Conservation (phyloP, 345 rosid genomes). For the Aurinia saxatilis region DNA sequence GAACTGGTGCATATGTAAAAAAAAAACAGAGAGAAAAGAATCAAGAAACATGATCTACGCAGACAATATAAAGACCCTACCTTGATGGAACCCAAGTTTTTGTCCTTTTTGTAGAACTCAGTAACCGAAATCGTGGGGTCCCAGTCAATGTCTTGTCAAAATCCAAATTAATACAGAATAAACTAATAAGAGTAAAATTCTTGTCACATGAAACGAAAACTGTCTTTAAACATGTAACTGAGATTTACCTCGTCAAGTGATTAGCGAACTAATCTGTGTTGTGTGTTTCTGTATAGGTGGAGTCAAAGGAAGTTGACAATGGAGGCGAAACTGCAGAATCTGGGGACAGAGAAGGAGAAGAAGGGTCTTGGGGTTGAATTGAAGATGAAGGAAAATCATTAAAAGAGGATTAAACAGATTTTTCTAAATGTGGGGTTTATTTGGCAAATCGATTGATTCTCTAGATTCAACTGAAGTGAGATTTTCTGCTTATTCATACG, state of each 20-base stretch:
- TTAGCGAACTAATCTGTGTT: background rate
- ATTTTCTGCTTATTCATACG: constrained; percentile 28
- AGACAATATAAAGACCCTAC: no score
- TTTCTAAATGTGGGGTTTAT: no score
- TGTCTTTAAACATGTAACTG: background rate
- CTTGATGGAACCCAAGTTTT: background rate
- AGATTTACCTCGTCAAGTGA: constrained; percentile 22
- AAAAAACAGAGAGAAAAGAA: background rate
- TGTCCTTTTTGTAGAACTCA: background rate
- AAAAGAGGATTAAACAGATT: background rate
- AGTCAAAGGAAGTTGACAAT: background rate
- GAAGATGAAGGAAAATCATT: background rate
- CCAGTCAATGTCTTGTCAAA: background rate
- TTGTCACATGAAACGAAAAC: background rate
- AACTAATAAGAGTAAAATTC: background rate
- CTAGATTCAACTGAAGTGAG: constrained; percentile 18
- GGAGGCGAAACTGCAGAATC: background rate
- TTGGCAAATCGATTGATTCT: constrained; percentile 1
- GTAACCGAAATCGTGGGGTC: background rate
- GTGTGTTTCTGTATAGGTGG: background rate
- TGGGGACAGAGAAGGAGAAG: background rate
- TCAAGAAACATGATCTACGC: background rate
- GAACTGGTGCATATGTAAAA: background rate
- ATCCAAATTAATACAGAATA: background rate
- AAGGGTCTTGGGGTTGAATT: background rate